Evolutionary conservation across 176 grass and related monocot species (phyloP).

Genomic region (Hyparrhenia diplandra): DNA sequence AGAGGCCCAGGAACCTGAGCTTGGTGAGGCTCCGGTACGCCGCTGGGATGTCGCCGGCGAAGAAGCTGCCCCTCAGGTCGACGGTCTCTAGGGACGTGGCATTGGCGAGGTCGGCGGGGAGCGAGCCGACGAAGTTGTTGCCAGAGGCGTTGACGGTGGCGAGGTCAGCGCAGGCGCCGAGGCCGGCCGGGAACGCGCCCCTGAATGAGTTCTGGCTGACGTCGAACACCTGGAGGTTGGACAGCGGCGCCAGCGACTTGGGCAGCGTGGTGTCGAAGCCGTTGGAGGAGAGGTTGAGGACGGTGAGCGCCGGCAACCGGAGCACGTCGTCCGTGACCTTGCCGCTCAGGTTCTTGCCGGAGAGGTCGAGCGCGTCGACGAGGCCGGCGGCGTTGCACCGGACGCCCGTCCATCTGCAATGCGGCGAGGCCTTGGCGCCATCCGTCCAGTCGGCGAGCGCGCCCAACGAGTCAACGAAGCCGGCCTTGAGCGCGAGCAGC

Average conservation of each 20-base stretch:
- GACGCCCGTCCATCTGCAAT: conserved; percentile 81
- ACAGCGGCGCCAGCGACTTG: conserved; percentile 48
- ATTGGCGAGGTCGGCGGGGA: conserved; percentile 68
- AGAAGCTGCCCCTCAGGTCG: conserved; percentile 87
- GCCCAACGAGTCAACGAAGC: conserved; percentile 53
- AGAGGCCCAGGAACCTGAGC: conserved; percentile 81
- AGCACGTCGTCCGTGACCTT: conserved; percentile 49
- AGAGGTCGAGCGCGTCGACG: conserved; percentile 58
- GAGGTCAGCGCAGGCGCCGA: conserved; percentile 54
- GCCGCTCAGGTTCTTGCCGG: conserved; percentile 73
- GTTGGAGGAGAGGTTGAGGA: conserved; percentile 85
- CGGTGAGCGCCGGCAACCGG: conserved; percentile 41
- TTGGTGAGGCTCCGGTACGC: conserved; percentile 69
- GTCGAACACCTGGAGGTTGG: conserved; percentile 59
- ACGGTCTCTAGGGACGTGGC: conserved; percentile 60
- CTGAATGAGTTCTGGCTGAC: conserved; percentile 77
- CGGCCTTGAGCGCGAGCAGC: conserved; percentile 66
- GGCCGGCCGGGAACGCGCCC: conserved; percentile 67
- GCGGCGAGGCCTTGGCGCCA: conserved; percentile 12
- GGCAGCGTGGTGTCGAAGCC: conserved; percentile 63
- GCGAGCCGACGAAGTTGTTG: conserved; percentile 72
- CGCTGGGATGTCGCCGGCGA: conserved; percentile 55
- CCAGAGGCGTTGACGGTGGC: conserved; percentile 62
- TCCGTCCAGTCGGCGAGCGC: conserved; percentile 53
- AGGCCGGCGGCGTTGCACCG: conserved; percentile 47